Evolutionary conservation across 225 moss, liverwort and hornwort species (phyloP), one percentile per base, ranked within the genome.

Genomic region (Antitrichia curtipendula): DNA sequence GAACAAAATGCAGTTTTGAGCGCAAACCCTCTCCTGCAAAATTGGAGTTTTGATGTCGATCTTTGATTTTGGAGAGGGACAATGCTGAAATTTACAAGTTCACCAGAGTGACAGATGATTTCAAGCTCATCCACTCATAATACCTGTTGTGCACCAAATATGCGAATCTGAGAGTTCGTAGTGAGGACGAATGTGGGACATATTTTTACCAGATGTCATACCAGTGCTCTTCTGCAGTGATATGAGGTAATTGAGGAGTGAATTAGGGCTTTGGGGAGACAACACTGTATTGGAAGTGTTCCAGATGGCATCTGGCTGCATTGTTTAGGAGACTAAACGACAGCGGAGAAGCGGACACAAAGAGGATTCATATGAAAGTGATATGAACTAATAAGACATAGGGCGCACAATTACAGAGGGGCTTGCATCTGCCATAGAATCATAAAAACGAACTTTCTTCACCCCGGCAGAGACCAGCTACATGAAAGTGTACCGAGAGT

Each of bases 401-500:
- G 47, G 72, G 69, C 54, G 23, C 38, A 68, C 68, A 89, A 71
- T 63, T 85, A 64, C 89, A 87, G n/a, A 71, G 58, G 64, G 61
- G 74, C 65, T 58, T 88, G 66, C 34, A 58, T 85, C 82, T 68
- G 80, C 69, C 79, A 47, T 45, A 22, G 40, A 85, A 43, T 31
- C 38, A 57, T 24, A 8, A 40, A 57, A 58, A 18, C n/a, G 28
- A 18, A 40, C 18, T 28, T 18, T 0, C 40, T 58, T 18, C 13
- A 8, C 29, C 57, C 78, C 36, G 82, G 81, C 83, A 70, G 66
- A 66, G 38, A 62, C 17, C 54, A 45, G 19, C 86, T 79, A 79
- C 64, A 73, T 86, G 59, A 82, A 56, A 82, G 84, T 89, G 85
- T 85, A 82, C 87, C 91, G 89, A 87, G 89, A 85, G 65, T 85